phyloP scores from a whole-genome alignment of 768 basidiomycete genomes.

The Boletus reticulatus region DNA sequence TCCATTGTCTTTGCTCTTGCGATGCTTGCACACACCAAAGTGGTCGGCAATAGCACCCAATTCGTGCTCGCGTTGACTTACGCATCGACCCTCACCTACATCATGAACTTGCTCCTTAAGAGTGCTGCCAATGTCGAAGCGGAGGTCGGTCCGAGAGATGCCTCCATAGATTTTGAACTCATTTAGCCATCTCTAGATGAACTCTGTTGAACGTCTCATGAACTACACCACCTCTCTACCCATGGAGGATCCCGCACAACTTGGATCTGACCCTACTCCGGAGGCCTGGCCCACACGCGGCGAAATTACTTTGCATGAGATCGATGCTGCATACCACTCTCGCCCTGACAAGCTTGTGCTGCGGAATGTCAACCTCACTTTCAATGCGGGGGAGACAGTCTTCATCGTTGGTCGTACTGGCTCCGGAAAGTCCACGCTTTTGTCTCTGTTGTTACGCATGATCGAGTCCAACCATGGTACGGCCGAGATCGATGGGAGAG shows the following conservation, averaged over 20 bases:
- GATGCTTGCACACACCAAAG: constrained; percentile 27
- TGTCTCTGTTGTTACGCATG: constrained; percentile 69
- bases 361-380: constrained; percentile 57
- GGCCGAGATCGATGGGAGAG: constrained; percentile 73
- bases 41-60: constrained; percentile 22
- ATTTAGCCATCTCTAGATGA: constrained; percentile 18
- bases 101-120: constrained; percentile 28
- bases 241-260: constrained; percentile 19
- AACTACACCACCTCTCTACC: constrained; percentile 24
- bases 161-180: background rate
- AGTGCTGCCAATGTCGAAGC: constrained; percentile 28
- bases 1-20: constrained; percentile 22
- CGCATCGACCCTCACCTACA: constrained; percentile 24
- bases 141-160: constrained; percentile 13
- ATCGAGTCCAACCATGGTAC: constrained; percentile 67
- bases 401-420: constrained; percentile 80
- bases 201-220: constrained; percentile 29
- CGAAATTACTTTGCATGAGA: constrained; percentile 59
- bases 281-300: constrained; percentile 39
- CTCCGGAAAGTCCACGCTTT: constrained; percentile 71
- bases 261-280: constrained; percentile 22
- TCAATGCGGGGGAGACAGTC: constrained; percentile 67
- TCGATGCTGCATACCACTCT: constrained; percentile 72
- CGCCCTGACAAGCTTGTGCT: constrained; percentile 62
- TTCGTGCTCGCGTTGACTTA: constrained; percentile 31